Conservation (phyloP, 2,329 filamentous ascomycete genomes). For the Penicillium sp. region DNA sequence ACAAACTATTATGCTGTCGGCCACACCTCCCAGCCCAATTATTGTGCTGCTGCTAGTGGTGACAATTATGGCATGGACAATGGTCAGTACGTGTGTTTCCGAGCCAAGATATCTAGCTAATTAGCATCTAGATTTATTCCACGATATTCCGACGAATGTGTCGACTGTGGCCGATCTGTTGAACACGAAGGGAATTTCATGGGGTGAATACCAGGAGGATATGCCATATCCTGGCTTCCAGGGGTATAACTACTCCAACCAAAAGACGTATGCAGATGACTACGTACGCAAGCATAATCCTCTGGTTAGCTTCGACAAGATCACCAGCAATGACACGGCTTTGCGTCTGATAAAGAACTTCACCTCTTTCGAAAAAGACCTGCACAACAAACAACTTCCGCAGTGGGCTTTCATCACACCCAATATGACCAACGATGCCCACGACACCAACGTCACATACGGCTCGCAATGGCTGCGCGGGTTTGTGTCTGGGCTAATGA, state of each 20-base stretch:
- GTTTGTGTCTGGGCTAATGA: conserved; percentile 70
- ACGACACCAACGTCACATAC: conserved; percentile 70
- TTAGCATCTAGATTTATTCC: conserved; percentile 53
- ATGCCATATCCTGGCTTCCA: conserved; percentile 74
- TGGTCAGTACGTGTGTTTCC: conserved; percentile 30
- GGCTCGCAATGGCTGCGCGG: conserved; percentile 68
- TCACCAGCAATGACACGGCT: conserved; percentile 60
- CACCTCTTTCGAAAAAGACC: conserved; percentile 67
- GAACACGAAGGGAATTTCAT: conserved; percentile 64
- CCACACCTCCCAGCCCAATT: conserved; percentile 78
- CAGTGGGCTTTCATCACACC: conserved; percentile 63
- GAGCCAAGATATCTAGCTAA: not conserved
- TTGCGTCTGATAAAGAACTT: conserved; percentile 74
- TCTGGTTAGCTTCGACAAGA: conserved; percentile 65
- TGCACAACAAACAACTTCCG: conserved; percentile 63
- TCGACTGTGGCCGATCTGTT: conserved; percentile 71
- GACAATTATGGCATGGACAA: conserved; percentile 73
- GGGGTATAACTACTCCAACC: conserved; percentile 65
- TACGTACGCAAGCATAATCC: conserved; percentile 83
- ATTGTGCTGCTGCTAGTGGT: conserved; percentile 66
- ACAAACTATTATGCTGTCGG: conserved; percentile 63
- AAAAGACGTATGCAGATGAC: conserved; percentile 65
- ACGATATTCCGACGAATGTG: conserved; percentile 59
- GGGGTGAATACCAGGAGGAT: conserved; percentile 76
- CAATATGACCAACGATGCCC: conserved; percentile 66